A percentile compares a stretch with the other conserved stretches of the same genome.
Conservation (phyloP, 176 grass and related monocot species). For the Carex cristatella region DNA sequence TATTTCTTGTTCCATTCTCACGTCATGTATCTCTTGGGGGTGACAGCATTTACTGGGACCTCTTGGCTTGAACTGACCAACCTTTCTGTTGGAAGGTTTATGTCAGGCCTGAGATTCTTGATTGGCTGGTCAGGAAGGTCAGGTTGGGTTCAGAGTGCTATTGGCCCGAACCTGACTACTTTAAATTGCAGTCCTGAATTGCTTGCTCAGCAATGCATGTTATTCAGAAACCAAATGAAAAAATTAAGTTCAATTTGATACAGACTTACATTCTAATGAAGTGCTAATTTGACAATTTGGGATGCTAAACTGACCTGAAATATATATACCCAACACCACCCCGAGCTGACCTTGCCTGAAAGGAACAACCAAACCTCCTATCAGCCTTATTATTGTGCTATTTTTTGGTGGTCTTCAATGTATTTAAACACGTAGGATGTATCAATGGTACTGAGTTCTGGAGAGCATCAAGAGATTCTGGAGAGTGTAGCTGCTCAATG, state of each 20-base stretch:
- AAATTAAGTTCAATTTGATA: background rate
- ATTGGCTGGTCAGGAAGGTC: too few relatives aligned
- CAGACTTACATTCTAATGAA: background rate
- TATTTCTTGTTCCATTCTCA: slow-evolving; percentile 11
- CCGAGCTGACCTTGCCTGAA: background rate
- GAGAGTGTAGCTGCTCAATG: slow-evolving; percentile 69
- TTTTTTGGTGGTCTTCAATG: slow-evolving; percentile 23
- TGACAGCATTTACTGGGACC: background rate
- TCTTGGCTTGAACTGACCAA: background rate
- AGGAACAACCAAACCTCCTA: background rate
- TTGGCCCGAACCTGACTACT: background rate
- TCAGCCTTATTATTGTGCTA: background rate
- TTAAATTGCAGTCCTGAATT: background rate
- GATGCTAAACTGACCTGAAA: background rate
- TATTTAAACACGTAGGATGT: slow-evolving; percentile 52
- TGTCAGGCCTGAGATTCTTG: background rate
- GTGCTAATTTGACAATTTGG: background rate
- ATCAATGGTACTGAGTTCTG: slow-evolving; percentile 86
- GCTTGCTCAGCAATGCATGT: background rate
- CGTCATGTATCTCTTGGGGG: background rate
- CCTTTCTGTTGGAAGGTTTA: background rate
- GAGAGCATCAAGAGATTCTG: slow-evolving; percentile 73
- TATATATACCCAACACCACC: background rate
- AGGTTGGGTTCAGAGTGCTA: background rate
- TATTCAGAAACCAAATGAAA: background rate